Base-by-base conservation (phyloP, 257 asterid species). In the Solanum lycopersicoides region DNA sequence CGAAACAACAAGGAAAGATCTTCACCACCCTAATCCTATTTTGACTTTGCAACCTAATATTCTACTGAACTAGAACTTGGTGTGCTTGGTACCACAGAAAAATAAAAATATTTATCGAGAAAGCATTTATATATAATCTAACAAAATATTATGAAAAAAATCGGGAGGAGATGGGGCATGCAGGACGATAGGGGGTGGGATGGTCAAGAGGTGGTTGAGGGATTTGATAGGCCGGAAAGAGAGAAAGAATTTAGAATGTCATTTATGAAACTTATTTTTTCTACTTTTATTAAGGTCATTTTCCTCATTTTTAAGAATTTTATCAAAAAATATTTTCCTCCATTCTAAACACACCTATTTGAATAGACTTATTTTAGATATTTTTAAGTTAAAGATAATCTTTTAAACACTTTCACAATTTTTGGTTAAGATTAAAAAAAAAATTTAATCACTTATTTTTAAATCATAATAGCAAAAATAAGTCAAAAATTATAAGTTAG, bases 321-420 rank as follows among this genome's bases (percentile, higher is more conserved):
- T 23, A 10, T 2, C 30, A 10, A 12, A n/a, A n/a, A 63, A 10
- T 0, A 23, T 63, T 9, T 63, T 12, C 71, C 30, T 23, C 34
- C 30, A n/a, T 18, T 56, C 11, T 18, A 56, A 56, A 56, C 4
- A 56, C 28, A n/a, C 7, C 30, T 23, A 13, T 25, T 66, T 25
- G 4, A 1, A 30, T 68, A 30, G 23, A 7, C 3, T 60, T 9
- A 23, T 60, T 21, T 53, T 53, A 53, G 0, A 0, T 53, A 0
- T 16, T 53, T 53, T 16, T 6, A 53, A 59, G 1, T 59, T 0
- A 1, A 28, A 59, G 5, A 59, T 59, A 59, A 0, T 3, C 21
- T 59, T 8, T 21, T 8, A 59, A 59, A 12, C 2, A 59, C 10
- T 68, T 68, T 28, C 9, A 28, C 3, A 7, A 2, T 68, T 7